Conservation (phyloP, 1,284 basidiomycete species). For the Malassezia slooffiae region DNA sequence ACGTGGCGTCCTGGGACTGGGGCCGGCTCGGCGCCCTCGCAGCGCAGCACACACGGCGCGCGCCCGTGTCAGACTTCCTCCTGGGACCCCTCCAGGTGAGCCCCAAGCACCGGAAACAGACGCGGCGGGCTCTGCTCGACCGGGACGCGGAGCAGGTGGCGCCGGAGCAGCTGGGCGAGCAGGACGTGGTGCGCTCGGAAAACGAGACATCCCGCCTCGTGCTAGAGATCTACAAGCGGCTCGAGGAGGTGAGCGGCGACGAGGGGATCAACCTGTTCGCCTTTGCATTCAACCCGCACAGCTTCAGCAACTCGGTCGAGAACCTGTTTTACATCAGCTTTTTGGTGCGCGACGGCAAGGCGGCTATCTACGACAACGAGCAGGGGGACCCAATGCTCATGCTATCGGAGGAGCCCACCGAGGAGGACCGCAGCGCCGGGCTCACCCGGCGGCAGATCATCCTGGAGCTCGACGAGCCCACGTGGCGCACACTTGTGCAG, state of each 20-base stretch:
- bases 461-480: conserved; percentile 70
- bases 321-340: conserved; percentile 88
- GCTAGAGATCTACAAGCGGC: conserved; percentile 47
- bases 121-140: conserved; percentile 3
- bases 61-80: conserved; percentile 32
- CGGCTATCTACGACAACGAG: conserved; percentile 51
- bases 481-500: conserved; percentile 69
- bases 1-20: conserved; percentile 32
- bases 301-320: conserved; percentile 82
- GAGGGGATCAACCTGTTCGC: conserved; percentile 62
- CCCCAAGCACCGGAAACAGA: conserved; percentile 18
- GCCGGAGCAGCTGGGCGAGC: conserved; percentile 21
- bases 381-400: conserved; percentile 60
- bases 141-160: conserved; percentile 8
- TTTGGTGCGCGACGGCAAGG: conserved; percentile 70
- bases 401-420: conserved; percentile 20
- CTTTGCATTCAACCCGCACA: conserved; percentile 72
- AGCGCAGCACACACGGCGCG: conserved; percentile 19
- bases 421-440: conserved; percentile 57
- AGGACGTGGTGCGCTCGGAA: conserved; percentile 30
- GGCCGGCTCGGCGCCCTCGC: conserved; percentile 23
- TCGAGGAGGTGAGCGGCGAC: conserved; percentile 46
- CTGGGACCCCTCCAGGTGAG: conserved; percentile 34
- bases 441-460: conserved; percentile 68
- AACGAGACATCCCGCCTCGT: conserved; percentile 36